Evolutionary conservation across 371 early-diverging fungal species (phyloP), one percentile per base, ranked within the genome.

Genomic region (Apophysomyces elegans): DNA sequence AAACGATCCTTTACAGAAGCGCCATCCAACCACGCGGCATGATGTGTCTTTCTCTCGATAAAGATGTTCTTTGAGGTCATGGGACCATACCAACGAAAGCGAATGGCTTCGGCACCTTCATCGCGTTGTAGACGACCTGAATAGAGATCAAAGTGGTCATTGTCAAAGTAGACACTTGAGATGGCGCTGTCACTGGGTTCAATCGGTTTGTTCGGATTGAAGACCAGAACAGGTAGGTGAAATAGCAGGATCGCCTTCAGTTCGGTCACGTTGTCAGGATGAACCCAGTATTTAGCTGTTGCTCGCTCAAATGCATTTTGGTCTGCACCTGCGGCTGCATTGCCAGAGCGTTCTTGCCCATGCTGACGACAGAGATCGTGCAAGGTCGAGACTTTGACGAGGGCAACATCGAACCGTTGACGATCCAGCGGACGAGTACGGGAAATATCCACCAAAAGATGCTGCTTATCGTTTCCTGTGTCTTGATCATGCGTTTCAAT

Each of bases 231-330:
- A 9, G 99, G 99, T 37, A 99, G 85, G 72, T 98, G 89, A 75
- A 93, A 93, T 35, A 99, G 84, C 61, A 99, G 91, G 67, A 89
- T 86, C 38, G 93, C 90, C 75, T 97, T 96, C 64, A 99, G 87
- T 71, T 98, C 97, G 44, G 94, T 95, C 39, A 99, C 89, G 75
- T 99, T 98, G 75, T 99, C 98, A 4, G 95, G 94, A 70, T 97
- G 97, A 1, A 99, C 94, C 99, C 99, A 99, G 78, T 97, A 99
- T 82, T 99, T 96, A 61, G 93, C 92, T 11, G 96, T 95, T 62
- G 91, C 87, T 35, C 95, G 82, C 35, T 96, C 92, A 79, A 94
- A 91, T 60, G 90, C 89, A 64, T 84, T 87, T 61, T 89, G 86
- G 11, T 86, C 82, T 7, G 85, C 86, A 37, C 88, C 90, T 38